Evolutionary conservation across 306 rosid species (phyloP).

Genomic region (Astragalus membranaceus): DNA sequence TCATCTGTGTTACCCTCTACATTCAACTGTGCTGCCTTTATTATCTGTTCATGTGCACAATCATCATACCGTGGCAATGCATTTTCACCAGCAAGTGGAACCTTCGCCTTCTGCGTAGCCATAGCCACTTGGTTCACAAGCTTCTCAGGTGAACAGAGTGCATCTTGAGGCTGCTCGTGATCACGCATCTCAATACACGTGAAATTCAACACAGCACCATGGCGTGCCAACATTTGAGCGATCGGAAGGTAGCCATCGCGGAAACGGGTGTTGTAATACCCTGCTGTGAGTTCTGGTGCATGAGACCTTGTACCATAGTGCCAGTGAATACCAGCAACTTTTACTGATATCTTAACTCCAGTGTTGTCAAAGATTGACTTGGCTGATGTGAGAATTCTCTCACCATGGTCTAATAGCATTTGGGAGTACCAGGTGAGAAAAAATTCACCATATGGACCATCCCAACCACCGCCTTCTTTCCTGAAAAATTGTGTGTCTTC

Average conservation of each 20-base stretch:
- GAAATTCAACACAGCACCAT: constrained; percentile 88
- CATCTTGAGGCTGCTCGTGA: constrained; percentile 89
- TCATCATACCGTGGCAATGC: constrained; percentile 75
- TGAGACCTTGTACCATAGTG: constrained; percentile 93
- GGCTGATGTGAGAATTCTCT: constrained; percentile 72
- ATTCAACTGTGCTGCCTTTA: constrained; percentile 49
- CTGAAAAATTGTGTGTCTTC: constrained; percentile 84
- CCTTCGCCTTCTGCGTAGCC: constrained; percentile 61
- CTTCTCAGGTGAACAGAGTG: constrained; percentile 80
- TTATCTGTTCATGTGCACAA: constrained; percentile 63
- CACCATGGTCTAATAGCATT: constrained; percentile 79
- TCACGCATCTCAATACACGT: constrained; percentile 94
- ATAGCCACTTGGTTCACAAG: constrained; percentile 83
- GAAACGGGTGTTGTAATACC: constrained; percentile 82
- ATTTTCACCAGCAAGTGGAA: constrained; percentile 85
- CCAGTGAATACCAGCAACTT: constrained; percentile 96
- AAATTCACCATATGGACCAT: constrained; percentile 60
- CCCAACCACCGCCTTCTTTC: constrained; percentile 91
- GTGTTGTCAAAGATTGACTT: constrained; percentile 48
- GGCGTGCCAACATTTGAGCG: constrained; percentile 89
- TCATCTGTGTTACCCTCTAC: constrained; percentile 36
- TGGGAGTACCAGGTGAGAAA: constrained; percentile 92
- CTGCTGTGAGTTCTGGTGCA: constrained; percentile 98
- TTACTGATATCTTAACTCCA: constrained; percentile 75
- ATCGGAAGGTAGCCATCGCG: constrained; percentile 83